Base-by-base conservation (phyloP, 805 yeast species). In the Candida coleopterorum region DNA sequence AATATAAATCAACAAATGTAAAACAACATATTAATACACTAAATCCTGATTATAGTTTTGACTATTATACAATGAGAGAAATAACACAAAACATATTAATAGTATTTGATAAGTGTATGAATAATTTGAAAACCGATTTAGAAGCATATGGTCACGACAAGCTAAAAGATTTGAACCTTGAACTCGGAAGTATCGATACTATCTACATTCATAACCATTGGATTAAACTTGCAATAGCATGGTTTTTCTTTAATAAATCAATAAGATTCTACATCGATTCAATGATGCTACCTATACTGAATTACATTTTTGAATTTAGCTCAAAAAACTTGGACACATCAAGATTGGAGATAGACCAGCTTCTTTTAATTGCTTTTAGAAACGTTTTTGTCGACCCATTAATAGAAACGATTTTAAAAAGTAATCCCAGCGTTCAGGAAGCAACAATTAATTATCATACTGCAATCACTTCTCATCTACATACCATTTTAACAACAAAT, bases 211-310 rank as follows among this genome's bases (percentile, higher is more conserved):
- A 42, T 9, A 43, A 32, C 6, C 45, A 44, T 2, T 61, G 67
- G 67, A 22, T 34, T 3, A 34, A 21, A 11, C 41, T 61, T 11
- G 39, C 48, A 2, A 35, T 36, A 9, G 40, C 43, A 29, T 62
- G 67, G 67, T 29, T 32, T 9, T 59, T 55, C 30, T 62, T 61
- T 43, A 52, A 58, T 31, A 35, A 39, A 17, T 51, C 49, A 25
- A 50, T 62, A 6, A 33, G 60, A 14, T 60, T 38, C 34, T 48
- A 41, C 32, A 15, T 60, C 1, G 25, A 56, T 7, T 43, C 48
- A 11, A 45, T 55, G 22, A 60, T 61, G 34, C 50, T 48, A 16
- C 59, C 63, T 1, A 39, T 60, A 6, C 56, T 53, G 18, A 49
- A 45, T 11, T 39, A 45, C 35, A 34, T 45, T 21, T 40, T 42